These are phyloP conservation scores for Seiridium cupressi DNA, from an alignment of 2,329 filamentous ascomycete genomes.

Conservation along the genomic window DNA sequence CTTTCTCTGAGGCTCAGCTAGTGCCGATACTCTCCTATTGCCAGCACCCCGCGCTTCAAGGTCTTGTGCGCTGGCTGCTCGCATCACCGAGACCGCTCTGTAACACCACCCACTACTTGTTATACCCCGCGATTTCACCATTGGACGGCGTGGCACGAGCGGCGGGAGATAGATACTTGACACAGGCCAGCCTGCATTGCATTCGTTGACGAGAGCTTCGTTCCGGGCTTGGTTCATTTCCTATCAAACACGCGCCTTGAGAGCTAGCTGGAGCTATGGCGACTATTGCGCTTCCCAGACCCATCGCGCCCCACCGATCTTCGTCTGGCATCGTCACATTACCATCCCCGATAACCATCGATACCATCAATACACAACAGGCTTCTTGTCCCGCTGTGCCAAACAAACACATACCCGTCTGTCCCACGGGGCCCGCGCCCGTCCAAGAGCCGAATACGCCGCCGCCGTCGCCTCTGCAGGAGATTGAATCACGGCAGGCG, in stretches of 20 bases:
- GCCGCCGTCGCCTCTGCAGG: slow-evolving; percentile 63
- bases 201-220: neutral
- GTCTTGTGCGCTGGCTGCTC: neutral
- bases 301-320: slow-evolving; percentile 43
- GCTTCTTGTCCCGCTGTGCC: slow-evolving; percentile 55
- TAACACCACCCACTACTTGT: neutral
- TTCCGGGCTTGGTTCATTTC: too few species aligned
- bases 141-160: neutral
- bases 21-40: neutral
- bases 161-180: neutral
- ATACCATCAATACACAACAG: slow-evolving; percentile 33
- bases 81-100: neutral
- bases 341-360: slow-evolving; percentile 40
- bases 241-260: too few species aligned
- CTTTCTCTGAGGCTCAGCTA: neutral
- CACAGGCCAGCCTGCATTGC: neutral
- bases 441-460: slow-evolving; percentile 58
- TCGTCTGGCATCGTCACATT: slow-evolving; percentile 39
- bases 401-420: slow-evolving; percentile 89
- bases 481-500: slow-evolving; percentile 51
- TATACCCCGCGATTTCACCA: neutral
- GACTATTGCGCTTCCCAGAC: slow-evolving; percentile 52
- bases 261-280: slow-evolving; percentile 38
- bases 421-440: slow-evolving; percentile 72
- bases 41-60: neutral